These are phyloP conservation scores for Diutina neorugosa DNA, from an alignment of 1,139 yeast species.

Conservation along the genomic window DNA sequence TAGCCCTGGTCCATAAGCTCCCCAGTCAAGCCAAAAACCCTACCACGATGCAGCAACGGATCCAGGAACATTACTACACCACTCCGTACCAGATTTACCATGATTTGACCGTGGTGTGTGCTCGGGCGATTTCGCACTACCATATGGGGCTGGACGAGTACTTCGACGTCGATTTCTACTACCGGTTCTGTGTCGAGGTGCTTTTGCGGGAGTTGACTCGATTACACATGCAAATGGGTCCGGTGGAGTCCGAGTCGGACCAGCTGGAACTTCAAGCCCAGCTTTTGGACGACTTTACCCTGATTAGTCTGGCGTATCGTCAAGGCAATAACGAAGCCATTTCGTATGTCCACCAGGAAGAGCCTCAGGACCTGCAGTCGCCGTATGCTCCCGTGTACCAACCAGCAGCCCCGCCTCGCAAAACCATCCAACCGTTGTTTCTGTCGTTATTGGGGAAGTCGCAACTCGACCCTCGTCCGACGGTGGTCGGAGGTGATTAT, in stretches of 20 bases:
- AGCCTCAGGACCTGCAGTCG: conserved; percentile 14
- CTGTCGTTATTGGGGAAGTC: conserved; percentile 56
- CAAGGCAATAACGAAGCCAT: conserved; percentile 52
- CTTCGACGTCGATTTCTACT: conserved; percentile 51
- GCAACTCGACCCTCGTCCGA: conserved; percentile 51
- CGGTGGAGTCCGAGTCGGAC: conserved; percentile 12
- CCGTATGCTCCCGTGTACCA: conserved; percentile 12
- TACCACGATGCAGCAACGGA: not conserved
- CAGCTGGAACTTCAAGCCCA: not conserved
- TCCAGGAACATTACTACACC: not conserved
- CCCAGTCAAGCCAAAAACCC: not conserved
- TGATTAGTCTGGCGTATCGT: conserved; percentile 48
- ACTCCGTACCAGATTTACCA: conserved; percentile 47
- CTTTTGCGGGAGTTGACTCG: conserved; percentile 56
- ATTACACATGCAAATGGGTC: not conserved
- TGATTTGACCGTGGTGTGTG: conserved; percentile 59
- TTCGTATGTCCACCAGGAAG: conserved; percentile 24
- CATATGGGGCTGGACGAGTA: conserved; percentile 50
- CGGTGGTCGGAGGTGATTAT: conserved; percentile 48
- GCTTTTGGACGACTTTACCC: conserved; percentile 43
- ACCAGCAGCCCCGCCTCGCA: conserved; percentile 14
- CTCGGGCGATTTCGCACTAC: conserved; percentile 33
- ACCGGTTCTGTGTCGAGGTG: conserved; percentile 57
- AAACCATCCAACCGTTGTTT: conserved; percentile 48
- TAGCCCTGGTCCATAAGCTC: not conserved